Evolutionary conservation across 164 flowering plant species (phyloP).

Genomic region (Cinnamomum micranthum): DNA sequence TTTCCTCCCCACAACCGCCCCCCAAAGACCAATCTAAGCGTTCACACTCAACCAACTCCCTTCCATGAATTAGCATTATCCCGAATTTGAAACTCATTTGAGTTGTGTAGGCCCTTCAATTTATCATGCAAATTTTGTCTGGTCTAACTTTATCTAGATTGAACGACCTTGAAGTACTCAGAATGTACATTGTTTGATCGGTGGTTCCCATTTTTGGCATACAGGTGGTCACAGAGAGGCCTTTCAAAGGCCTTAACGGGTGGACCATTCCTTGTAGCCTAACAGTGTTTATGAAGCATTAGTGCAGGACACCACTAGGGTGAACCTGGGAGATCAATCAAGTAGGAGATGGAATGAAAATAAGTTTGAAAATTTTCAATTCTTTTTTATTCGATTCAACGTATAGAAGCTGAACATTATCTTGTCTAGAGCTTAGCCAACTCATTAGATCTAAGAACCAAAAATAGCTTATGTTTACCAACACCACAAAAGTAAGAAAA

Average conservation of each 20-base stretch:
- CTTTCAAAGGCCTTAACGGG: no score
- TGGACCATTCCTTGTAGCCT: no score
- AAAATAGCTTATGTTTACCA: slow-evolving; percentile 2
- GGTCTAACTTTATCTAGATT: not conserved
- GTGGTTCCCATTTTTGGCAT: not conserved
- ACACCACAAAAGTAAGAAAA: not conserved
- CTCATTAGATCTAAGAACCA: slow-evolving; percentile 5
- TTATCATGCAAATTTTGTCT: no score
- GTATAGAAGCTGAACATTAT: not conserved
- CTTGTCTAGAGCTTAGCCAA: slow-evolving; percentile 3
- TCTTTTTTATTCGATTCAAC: not conserved
- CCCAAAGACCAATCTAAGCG: no score
- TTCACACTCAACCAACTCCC: no score
- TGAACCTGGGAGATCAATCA: no score
- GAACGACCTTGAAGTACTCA: not conserved
- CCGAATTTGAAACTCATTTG: no score
- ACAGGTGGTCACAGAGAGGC: not conserved
- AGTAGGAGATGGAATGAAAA: not conserved
- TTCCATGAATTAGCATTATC: no score
- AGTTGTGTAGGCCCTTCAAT: no score
- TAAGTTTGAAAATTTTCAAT: not conserved
- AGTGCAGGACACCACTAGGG: not conserved
- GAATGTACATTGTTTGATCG: not conserved
- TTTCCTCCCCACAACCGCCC: no score
- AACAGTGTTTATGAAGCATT: not conserved